Base-by-base conservation (phyloP, 2,329 filamentous ascomycete species). In the Cercospora zeina region DNA sequence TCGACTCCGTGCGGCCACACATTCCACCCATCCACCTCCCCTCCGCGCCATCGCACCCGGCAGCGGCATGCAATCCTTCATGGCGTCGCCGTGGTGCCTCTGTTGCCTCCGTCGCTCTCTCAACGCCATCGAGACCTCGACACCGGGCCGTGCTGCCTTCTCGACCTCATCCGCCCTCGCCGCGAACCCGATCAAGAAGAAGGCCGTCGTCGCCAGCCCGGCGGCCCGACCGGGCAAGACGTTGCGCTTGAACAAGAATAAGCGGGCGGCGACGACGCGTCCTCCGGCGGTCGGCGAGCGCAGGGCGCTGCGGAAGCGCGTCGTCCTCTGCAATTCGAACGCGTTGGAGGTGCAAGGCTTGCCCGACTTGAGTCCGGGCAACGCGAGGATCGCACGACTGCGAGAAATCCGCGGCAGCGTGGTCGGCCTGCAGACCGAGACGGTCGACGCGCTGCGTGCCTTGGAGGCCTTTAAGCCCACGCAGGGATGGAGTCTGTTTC, bases 321-420 rank as follows among this genome's bases (percentile, higher is more conserved):
- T 99, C 71, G 87, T 96, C 63, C 86, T 99, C 64, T 93, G 89
- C 81, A 99, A 97, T 79, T 89, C 90, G 76, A 97, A 96, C 78
- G 95, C 95, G 54, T 80, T 97, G 37, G 85, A 88, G 63, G 89
- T 97, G 7, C 74, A 81, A 24, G 89, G 86, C 10, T 81, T 96
- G 68, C 78, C 82, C 63, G 83, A 88, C 54, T 73, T 96, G 59
- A 65, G 59, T 16, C 56, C 60, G 3, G 65, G 63, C 24, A 68
- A 59, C 53, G 47, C 60, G 1, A 58, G 39, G 14, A 51, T 34
- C n/a, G 57, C 49, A 19, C 34, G 27, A 77, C 76, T 82, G 16
- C 79, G 83, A 59, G 76, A 79, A 31, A 79, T 81, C 34, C 83
- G 84, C 55, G 91, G 89, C 36, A 83, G 83, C 64, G 84, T 97